Evolutionary conservation across 176 grass and related monocot species (phyloP), one percentile per base, ranked within the genome.

Genomic region (Carex myosuroides): DNA sequence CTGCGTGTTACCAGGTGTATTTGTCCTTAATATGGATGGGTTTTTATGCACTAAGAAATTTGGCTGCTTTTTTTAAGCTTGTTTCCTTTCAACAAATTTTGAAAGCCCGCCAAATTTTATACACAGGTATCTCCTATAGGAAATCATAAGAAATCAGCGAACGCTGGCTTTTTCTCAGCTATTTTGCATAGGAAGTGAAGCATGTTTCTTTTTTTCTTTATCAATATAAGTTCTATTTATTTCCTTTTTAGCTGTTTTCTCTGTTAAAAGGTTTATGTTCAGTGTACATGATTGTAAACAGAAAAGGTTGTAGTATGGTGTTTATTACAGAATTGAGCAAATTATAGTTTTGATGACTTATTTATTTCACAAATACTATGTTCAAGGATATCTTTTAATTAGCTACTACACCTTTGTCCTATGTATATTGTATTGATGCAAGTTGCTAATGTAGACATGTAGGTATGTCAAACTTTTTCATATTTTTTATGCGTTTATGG

Each of bases 131-230:
- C 48, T 32, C 57, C 61, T 13, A 8, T 83, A 1, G 80, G 16
- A 83, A 30, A 52, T 68, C 80, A 44, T 3, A 67, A 68, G 39
- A 83, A 67, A 53, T 24, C 48, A 26, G 29, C 56, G 8, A 62
- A 62, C 13, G 3, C 20, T 11, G 42, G 60, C 3, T 68, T 83
- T 54, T 67, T 83, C 39, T 83, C 60, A 33, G 13, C 41, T 54
- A 13, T 83, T 52, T 30, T 83, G 41, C 80, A 48, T 59, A 66
- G 37, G n/a, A 62, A 83, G 14, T 83, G 39, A 83, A 77, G 73
- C 50, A 77, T 24, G 53, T 17, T 77, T 24, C 2, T 32, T 55
- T 56, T 30, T 52, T 32, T 32, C 32, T 16, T 13, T 16, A 7
- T 29, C 20, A 5, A 50, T 50, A 2, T 11, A 50, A 22, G 18